Evolutionary conservation across 2,329 filamentous ascomycete species (phyloP).

Genomic region (Hypomyces perniciosus): DNA sequence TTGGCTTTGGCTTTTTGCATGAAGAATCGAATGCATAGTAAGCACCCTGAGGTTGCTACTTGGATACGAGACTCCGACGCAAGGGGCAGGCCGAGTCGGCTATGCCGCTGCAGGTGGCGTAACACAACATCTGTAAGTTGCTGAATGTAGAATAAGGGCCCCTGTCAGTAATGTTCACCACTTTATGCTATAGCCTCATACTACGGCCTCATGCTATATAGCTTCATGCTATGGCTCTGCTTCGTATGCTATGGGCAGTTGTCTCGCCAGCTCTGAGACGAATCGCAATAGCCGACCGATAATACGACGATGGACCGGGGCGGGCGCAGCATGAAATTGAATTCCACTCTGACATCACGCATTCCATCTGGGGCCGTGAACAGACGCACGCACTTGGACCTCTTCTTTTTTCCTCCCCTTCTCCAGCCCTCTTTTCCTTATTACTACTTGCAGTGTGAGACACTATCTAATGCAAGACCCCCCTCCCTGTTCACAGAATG

Average conservation of each 20-base stretch:
- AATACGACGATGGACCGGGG: constrained; percentile 8
- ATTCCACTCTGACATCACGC: constrained; percentile 8
- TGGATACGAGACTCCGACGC: constrained; percentile 3
- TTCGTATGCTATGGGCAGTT: too few relatives aligned
- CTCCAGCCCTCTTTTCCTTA: too few relatives aligned
- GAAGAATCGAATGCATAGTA: too few relatives aligned
- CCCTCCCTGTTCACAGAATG: too few relatives aligned
- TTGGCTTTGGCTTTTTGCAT: too few relatives aligned
- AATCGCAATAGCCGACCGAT: constrained; percentile 3
- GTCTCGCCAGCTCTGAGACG: not conserved
- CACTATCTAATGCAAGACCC: not conserved
- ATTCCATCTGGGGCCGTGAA: constrained; percentile 7
- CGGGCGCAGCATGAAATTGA: constrained; percentile 3
- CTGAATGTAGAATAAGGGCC: constrained; percentile 1
- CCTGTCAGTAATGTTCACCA: not conserved
- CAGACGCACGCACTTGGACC: not conserved
- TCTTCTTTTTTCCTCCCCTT: too few relatives aligned
- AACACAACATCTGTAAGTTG: constrained; percentile 3
- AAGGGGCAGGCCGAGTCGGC: constrained; percentile 6
- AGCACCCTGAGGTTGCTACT: too few relatives aligned
- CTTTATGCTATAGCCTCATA: too few relatives aligned
- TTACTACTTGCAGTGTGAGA: constrained; percentile 2
- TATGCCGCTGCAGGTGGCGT: constrained; percentile 1
- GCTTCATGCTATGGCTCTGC: too few relatives aligned
- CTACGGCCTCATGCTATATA: too few relatives aligned